Evolutionary conservation across 1,284 basidiomycete genomes (phyloP), one percentile per base, ranked within the genome.

Genomic region (Lignosus rhinocerotis): DNA sequence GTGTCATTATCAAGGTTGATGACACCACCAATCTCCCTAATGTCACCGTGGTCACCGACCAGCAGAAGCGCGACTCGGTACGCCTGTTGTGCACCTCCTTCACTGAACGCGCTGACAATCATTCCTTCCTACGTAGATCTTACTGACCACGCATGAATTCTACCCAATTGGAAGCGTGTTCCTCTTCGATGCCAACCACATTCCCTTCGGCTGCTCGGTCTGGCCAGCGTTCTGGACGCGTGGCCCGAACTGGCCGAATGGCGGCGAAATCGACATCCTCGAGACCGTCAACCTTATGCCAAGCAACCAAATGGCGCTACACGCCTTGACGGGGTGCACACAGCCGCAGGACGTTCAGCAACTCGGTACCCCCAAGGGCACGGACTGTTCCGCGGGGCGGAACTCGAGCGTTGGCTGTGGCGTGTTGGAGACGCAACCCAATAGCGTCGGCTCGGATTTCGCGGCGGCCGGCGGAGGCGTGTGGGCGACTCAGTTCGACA

Each of bases 191-290:
- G 74, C 80, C 2, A 63, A 79, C 7, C 85, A 88, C 69, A 67
- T 87, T 47, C 87, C 87, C 0, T 85, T 74, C 56, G 87, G 88
- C 3, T 90, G 88, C 67, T 86, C 85, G 8, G 87, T 87, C 60
- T 76, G 75, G 75, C 75, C 75, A 12, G 72, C 75, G 17, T 74
- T 77, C 64, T 77, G 76, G 76, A 75, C 77, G 12, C 70, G 69
- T 49, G 72, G 71, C 33, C 58, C 74, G 65, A 70, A 76, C 52
- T 83, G 82, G 80, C 81, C 81, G 0, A 62, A 73, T 49, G 74
- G 76, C 41, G 82, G 82, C 45, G 82, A 83, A 66, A 83, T 83
- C 53, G 71, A 75, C 60, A 74, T 73, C 61, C 68, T 74, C 52
- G 87, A 88, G 69, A 81, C 66, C 17, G 70, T 75, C 66, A 75